Evolutionary conservation across 2,329 filamentous ascomycete species (phyloP).

Genomic region (Phaeosphaeriaceae sp.): DNA sequence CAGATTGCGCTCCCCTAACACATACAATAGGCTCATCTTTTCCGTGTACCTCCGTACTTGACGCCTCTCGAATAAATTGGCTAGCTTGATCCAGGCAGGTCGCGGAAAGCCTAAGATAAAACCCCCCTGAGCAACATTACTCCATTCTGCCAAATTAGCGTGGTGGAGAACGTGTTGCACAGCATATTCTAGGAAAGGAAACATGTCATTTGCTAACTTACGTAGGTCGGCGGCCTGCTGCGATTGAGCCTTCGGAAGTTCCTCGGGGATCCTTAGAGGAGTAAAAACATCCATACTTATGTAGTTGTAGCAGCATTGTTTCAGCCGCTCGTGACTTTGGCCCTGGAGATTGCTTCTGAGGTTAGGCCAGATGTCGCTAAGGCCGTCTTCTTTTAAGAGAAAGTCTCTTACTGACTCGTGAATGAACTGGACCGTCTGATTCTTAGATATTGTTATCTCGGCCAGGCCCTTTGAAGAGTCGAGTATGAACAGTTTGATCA

Average conservation of each 20-base stretch:
- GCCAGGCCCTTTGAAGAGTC: conserved; percentile 7
- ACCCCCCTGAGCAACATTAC: conserved; percentile 18
- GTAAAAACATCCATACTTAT: no score
- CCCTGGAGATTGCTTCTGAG: no score
- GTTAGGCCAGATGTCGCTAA: not conserved
- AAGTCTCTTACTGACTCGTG: conserved; percentile 9
- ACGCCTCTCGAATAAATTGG: conserved; percentile 42
- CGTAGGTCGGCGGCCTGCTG: conserved; percentile 8
- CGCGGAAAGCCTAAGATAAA: conserved; percentile 28
- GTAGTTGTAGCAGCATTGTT: no score
- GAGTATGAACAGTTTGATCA: not conserved
- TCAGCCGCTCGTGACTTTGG: no score
- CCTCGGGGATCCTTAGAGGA: no score
- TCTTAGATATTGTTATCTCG: conserved; percentile 2
- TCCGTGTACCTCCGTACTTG: conserved; percentile 15
- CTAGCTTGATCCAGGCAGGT: conserved; percentile 30
- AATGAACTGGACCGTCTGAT: conserved; percentile 6
- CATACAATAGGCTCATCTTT: conserved; percentile 20
- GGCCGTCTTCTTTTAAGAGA: conserved; percentile 3
- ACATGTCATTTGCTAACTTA: conserved; percentile 25
- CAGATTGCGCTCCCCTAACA: conserved; percentile 22
- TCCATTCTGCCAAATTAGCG: conserved; percentile 45
- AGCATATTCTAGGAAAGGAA: conserved; percentile 57
- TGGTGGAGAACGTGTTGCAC: conserved; percentile 52
- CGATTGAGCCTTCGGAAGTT: conserved; percentile 9